Conservation (phyloP, 2,329 filamentous ascomycete species). For the Cephalotrichum gorgonifer region DNA sequence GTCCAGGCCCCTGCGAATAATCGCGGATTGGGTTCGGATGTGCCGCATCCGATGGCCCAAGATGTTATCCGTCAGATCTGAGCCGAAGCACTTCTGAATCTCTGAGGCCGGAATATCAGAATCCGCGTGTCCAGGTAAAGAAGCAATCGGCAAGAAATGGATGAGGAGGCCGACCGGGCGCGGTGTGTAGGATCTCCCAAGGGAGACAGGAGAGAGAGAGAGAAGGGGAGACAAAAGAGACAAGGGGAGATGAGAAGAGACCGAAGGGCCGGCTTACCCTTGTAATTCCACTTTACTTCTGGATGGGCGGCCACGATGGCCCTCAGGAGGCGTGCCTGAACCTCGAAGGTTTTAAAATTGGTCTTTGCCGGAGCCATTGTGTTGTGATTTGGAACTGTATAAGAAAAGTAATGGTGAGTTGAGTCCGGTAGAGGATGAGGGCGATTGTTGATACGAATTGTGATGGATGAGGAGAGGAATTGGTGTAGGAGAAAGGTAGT, state of each 20-base stretch:
- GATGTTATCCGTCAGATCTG: slow-evolving; percentile 34
- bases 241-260: slow-evolving; percentile 1
- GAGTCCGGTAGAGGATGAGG: neutral
- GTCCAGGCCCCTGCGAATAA: slow-evolving; percentile 24
- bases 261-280: slow-evolving; percentile 36
- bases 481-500: too few relatives aligned
- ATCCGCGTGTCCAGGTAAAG: slow-evolving; percentile 2
- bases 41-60: slow-evolving; percentile 42
- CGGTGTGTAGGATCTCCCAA: neutral
- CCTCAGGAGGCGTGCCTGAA: slow-evolving; percentile 47
- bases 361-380: slow-evolving; percentile 36
- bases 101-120: slow-evolving; percentile 20
- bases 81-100: slow-evolving; percentile 35
- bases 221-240: neutral
- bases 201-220: neutral
- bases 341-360: slow-evolving; percentile 51
- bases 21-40: slow-evolving; percentile 28
- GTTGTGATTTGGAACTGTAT: neutral
- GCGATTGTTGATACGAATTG: too few relatives aligned
- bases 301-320: slow-evolving; percentile 50
- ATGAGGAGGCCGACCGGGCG: slow-evolving; percentile 4
- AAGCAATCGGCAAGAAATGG: neutral
- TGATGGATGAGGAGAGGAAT: too few relatives aligned
- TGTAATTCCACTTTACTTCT: slow-evolving; percentile 46
- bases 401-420: neutral